phyloP scores from a whole-genome alignment of 2,329 filamentous ascomycete species.

The Neopestalotiopsis clavispora region DNA sequence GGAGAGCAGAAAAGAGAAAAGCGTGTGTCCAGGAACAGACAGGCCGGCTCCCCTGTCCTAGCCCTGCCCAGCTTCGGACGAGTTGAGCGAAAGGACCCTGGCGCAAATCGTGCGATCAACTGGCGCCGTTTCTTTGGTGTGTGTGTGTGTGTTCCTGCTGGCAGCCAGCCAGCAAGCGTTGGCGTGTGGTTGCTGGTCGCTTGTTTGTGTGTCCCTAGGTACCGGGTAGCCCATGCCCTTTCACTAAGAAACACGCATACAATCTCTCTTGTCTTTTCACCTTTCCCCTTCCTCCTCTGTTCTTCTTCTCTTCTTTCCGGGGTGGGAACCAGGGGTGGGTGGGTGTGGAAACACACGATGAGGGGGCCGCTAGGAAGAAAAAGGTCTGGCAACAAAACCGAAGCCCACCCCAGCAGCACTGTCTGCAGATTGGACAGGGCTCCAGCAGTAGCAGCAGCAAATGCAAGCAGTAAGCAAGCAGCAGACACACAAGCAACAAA shows the following conservation, averaged over 20 bases:
- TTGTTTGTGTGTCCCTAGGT: neutral
- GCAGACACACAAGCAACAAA: neutral
- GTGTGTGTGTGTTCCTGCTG: neutral
- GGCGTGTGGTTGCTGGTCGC: neutral
- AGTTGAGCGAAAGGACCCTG: slow-evolving; percentile 11
- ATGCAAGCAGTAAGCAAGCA: slow-evolving; percentile 1
- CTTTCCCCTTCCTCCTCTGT: neutral
- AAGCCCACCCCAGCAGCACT: neutral
- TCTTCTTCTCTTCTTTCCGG: neutral
- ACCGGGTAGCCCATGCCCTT: neutral
- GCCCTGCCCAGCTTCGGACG: slow-evolving; percentile 9
- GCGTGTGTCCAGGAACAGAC: slow-evolving; percentile 2
- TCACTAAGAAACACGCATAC: neutral
- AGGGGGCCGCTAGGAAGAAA: neutral
- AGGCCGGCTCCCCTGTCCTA: neutral
- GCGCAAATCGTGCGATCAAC: slow-evolving; percentile 14
- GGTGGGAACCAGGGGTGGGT: neutral
- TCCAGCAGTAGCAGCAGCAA: neutral
- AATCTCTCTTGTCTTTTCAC: neutral
- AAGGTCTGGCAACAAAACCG: neutral
- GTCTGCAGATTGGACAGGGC: neutral
- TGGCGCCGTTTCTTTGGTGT: neutral
- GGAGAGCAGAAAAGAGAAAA: slow-evolving; percentile 2
- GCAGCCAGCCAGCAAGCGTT: neutral
- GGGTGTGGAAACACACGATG: slow-evolving; percentile 1